A percentile compares a stretch with the other conserved stretches of the same genome.
These are phyloP conservation scores for Wickerhamomyces sydowiorum DNA, from an alignment of 805 yeast species.

Conservation along the genomic window DNA sequence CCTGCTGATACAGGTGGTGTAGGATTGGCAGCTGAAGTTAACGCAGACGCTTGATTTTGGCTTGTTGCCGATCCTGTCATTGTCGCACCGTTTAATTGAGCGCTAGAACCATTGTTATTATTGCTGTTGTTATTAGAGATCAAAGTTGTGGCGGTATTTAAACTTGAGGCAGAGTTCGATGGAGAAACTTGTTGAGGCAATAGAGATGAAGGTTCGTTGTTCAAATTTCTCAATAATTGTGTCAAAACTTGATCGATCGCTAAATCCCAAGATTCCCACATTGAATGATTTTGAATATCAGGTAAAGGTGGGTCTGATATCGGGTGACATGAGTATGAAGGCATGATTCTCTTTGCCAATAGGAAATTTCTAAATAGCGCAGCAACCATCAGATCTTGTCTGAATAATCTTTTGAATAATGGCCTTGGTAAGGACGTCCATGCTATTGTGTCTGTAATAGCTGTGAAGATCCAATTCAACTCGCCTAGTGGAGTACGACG, in stretches of 20 bases:
- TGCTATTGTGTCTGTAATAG: constrained; percentile 96
- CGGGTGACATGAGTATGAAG: constrained; percentile 89
- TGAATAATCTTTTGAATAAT: constrained; percentile 78
- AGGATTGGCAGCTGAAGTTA: constrained; percentile 7
- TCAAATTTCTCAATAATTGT: constrained; percentile 47
- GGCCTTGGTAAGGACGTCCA: constrained; percentile 91
- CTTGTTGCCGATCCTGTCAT: constrained; percentile 14
- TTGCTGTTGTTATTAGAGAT: background rate
- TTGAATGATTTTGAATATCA: constrained; percentile 74
- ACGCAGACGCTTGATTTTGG: constrained; percentile 10
- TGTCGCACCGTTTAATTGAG: background rate
- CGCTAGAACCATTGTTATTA: background rate
- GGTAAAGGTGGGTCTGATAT: constrained; percentile 92
- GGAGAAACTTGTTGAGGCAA: constrained; percentile 1
- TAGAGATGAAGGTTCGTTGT: constrained; percentile 27
- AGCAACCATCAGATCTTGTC: constrained; percentile 96
- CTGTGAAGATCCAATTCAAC: constrained; percentile 95
- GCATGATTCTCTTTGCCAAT: constrained; percentile 90
- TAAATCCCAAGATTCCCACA: constrained; percentile 98
- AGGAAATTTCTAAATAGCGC: constrained; percentile 91
- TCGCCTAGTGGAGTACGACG: constrained; percentile 95
- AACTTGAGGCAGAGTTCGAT: background rate
- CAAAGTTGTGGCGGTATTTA: background rate
- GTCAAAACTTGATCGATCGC: constrained; percentile 92
- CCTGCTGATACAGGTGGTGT: constrained; percentile 1